Percentiles rank a stretch among this genome's conserved stretches.
Conservation (phyloP, 257 asterid species). For the Jasminum sambac region DNA sequence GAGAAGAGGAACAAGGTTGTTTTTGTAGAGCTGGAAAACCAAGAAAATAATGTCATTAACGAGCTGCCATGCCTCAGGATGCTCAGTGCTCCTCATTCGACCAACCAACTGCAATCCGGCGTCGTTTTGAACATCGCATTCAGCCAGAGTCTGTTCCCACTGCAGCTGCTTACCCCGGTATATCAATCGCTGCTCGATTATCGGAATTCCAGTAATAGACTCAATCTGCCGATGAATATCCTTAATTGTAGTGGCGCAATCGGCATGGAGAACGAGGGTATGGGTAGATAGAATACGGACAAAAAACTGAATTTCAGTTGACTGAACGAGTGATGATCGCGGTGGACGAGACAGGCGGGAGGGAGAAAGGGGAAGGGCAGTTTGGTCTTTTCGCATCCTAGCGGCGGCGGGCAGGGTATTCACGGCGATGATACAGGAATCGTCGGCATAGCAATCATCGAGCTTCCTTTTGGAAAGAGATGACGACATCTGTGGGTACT, state of each 20-base stretch:
- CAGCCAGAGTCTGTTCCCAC: slow-evolving; percentile 64
- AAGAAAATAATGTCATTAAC: slow-evolving; percentile 52
- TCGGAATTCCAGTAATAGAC: slow-evolving; percentile 56
- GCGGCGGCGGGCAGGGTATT: slow-evolving; percentile 23
- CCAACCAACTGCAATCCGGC: slow-evolving; percentile 65
- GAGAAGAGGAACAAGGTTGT: slow-evolving; percentile 11
- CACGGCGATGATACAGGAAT: slow-evolving; percentile 24
- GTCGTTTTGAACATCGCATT: slow-evolving; percentile 55
- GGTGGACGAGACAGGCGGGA: slow-evolving; percentile 20
- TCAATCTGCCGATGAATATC: slow-evolving; percentile 57
- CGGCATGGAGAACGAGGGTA: slow-evolving; percentile 62
- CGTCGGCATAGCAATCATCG: slow-evolving; percentile 58
- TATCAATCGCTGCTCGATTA: slow-evolving; percentile 63
- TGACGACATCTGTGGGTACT: slow-evolving; percentile 43
- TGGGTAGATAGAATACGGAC: slow-evolving; percentile 65
- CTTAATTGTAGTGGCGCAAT: slow-evolving; percentile 46
- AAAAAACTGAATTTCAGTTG: slow-evolving; percentile 65
- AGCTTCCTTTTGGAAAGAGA: slow-evolving; percentile 70
- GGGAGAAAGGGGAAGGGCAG: slow-evolving; percentile 28
- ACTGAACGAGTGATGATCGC: slow-evolving; percentile 31
- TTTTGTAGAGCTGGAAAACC: slow-evolving; percentile 44
- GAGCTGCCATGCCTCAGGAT: slow-evolving; percentile 82
- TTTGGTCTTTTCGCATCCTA: slow-evolving; percentile 72
- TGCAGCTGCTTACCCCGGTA: slow-evolving; percentile 80
- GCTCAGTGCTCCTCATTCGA: slow-evolving; percentile 75